These are phyloP conservation scores for Raphanus sativus DNA, from an alignment of 345 rosid species.

Conservation along the genomic window DNA sequence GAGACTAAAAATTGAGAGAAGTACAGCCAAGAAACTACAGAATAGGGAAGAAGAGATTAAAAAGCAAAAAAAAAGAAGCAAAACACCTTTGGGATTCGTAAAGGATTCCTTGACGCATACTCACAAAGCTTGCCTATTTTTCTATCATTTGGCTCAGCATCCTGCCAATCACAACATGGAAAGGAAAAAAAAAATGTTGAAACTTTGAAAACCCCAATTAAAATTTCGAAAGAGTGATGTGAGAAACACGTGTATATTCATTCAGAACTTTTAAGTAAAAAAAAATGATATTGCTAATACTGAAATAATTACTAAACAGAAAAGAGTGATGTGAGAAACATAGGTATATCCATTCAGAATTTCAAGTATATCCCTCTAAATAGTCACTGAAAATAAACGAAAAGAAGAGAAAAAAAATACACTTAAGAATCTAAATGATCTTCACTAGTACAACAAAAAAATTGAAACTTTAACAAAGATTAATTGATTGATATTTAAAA, in stretches of 20 bases:
- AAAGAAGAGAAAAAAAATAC: too few species aligned
- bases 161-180: conserved; percentile 46
- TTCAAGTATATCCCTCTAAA: not conserved
- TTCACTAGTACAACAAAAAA: not conserved
- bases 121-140: conserved; percentile 92
- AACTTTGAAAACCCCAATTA: not conserved
- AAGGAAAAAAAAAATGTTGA: not conserved
- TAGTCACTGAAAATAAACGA: not conserved
- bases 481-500: not conserved
- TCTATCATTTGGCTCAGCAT: conserved; percentile 78
- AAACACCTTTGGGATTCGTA: conserved; percentile 82
- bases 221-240: not conserved
- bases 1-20: conserved; percentile 17
- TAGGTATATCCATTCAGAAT: not conserved
- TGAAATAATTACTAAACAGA: too few species aligned
- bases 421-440: not conserved
- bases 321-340: too few species aligned
- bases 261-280: not conserved
- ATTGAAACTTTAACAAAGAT: not conserved
- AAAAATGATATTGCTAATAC: not conserved
- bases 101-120: conserved; percentile 82
- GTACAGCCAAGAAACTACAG: not conserved
- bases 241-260: not conserved
- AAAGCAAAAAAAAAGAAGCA: conserved; percentile 1
- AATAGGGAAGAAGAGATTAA: too few species aligned